Evolutionary conservation across 306 rosid species (phyloP).

Genomic region (Sicyos edulis): DNA sequence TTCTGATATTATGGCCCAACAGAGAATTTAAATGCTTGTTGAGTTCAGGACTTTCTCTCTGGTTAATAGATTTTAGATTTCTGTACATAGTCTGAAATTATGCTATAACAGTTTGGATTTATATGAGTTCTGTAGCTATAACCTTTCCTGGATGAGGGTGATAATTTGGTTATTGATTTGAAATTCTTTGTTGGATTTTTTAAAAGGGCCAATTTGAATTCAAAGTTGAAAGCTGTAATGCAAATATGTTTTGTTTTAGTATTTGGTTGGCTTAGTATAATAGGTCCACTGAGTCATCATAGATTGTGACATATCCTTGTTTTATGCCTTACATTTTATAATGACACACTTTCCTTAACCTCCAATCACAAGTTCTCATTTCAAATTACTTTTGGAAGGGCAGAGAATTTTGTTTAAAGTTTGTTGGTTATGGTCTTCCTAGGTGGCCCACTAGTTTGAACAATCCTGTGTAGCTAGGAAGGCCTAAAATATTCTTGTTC

Average conservation of each 20-base stretch:
- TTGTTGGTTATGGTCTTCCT: not conserved
- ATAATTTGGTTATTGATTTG: not conserved
- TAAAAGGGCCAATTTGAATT: not conserved
- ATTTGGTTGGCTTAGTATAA: not conserved
- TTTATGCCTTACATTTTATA: conserved; percentile 16
- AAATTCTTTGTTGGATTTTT: not conserved
- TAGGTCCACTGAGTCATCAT: not conserved
- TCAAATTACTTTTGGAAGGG: conserved; percentile 12
- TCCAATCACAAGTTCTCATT: not conserved
- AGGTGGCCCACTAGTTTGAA: conserved; percentile 20
- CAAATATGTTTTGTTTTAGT: not conserved
- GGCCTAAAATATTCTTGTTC: not conserved
- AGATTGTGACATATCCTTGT: conserved; percentile 17
- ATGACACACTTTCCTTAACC: not conserved
- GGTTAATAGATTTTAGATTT: not conserved
- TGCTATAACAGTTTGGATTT: not conserved
- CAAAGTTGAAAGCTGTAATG: not conserved
- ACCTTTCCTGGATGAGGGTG: too few species aligned
- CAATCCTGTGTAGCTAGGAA: not conserved
- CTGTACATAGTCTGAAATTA: not conserved
- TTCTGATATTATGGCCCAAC: not conserved
- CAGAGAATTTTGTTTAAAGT: conserved; percentile 5
- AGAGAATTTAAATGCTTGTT: too few species aligned
- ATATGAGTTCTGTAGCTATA: not conserved
- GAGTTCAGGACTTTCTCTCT: too few species aligned